phyloP scores from a whole-genome alignment of 73 alveolate species.

The Paramecium octaurelia region DNA sequence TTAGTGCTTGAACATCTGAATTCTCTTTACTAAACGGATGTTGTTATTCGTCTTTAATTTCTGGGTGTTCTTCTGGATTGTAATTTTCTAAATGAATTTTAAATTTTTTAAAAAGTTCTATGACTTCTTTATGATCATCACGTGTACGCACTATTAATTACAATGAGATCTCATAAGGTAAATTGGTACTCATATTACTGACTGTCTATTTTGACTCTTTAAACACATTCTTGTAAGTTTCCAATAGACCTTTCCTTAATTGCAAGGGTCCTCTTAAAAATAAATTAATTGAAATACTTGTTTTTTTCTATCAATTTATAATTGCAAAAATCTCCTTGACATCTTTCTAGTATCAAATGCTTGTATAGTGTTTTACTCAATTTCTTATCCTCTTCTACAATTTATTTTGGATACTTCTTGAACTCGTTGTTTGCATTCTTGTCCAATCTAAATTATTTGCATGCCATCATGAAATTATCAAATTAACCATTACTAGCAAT shows the following conservation, averaged over 20 bases:
- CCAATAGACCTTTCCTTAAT: slow-evolving; percentile 33
- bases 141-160: slow-evolving; percentile 6
- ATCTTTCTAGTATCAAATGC: slow-evolving; percentile 5
- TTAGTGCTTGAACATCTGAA: slow-evolving; percentile 19
- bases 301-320: slow-evolving; percentile 37
- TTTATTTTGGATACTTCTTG: neutral
- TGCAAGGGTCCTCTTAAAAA: slow-evolving; percentile 15
- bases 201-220: slow-evolving; percentile 23
- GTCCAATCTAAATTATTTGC: neutral
- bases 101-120: slow-evolving; percentile 6
- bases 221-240: slow-evolving; percentile 3
- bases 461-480: slow-evolving; percentile 20
- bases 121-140: slow-evolving; percentile 27
- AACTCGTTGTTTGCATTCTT: neutral
- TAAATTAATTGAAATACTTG: neutral
- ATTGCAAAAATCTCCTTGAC: slow-evolving; percentile 38
- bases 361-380: slow-evolving; percentile 7
- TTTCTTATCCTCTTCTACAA: slow-evolving; percentile 50
- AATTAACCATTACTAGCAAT: slow-evolving; percentile 19
- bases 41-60: neutral
- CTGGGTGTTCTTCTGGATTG: slow-evolving; percentile 38
- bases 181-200: slow-evolving; percentile 7
- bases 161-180: slow-evolving; percentile 25
- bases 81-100: slow-evolving; percentile 24
- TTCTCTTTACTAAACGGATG: neutral